A percentile compares a stretch with the other conserved stretches of the same genome.
Conservation (phyloP, 139 green algal genomes). For the Micractinium sp. region DNA sequence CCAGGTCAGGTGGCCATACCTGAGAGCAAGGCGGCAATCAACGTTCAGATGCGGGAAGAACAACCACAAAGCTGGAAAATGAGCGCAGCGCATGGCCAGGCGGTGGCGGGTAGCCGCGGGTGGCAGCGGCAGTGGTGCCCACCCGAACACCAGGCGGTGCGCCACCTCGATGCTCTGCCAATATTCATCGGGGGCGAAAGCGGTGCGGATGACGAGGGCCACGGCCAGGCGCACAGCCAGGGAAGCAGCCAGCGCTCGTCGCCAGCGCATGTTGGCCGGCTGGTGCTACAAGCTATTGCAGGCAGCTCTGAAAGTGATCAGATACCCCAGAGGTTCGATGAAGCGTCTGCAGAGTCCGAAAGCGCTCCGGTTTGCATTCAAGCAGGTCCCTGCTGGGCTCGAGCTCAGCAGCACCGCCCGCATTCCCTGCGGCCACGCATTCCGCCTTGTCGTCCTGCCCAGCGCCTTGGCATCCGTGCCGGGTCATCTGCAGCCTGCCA, state of each 20-base stretch:
- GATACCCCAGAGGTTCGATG: neutral
- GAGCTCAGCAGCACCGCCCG: neutral
- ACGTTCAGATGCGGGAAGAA: neutral
- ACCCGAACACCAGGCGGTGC: constrained; percentile 73
- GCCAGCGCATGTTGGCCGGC: neutral
- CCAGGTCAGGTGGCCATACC: constrained; percentile 80
- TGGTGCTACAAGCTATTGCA: neutral
- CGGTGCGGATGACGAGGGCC: constrained; percentile 55
- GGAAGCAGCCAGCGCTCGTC: neutral
- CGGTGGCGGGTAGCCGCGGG: neutral
- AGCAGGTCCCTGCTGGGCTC: neutral
- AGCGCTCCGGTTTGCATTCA: neutral
- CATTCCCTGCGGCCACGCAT: no score
- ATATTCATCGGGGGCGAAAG: constrained; percentile 81
- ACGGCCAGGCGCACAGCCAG: constrained; percentile 14
- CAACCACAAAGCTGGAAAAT: neutral
- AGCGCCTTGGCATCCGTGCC: no score
- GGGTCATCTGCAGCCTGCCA: no score
- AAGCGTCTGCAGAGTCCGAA: neutral
- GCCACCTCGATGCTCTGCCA: constrained; percentile 80
- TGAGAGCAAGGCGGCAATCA: neutral
- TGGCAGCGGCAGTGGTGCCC: constrained; percentile 7
- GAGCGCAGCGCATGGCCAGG: neutral
- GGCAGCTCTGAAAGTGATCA: neutral
- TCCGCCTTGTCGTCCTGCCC: no score